Evolutionary conservation across 768 basidiomycete genomes (phyloP).

Genomic region (Dioszegia crocea): DNA sequence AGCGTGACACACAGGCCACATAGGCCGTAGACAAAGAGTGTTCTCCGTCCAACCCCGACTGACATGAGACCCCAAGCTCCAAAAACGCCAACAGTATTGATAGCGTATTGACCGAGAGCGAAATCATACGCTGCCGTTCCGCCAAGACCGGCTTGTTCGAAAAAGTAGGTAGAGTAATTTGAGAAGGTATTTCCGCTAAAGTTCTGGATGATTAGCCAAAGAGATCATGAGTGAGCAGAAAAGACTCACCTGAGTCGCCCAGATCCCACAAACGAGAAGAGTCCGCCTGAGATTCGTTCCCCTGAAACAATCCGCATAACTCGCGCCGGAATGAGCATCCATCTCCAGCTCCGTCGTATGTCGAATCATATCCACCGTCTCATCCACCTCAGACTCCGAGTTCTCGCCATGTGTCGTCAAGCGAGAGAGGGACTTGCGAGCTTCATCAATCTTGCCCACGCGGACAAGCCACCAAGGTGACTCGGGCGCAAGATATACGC

Average conservation of each 20-base stretch:
- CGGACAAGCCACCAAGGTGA: slow-evolving; percentile 48
- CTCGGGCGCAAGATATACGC: slow-evolving; percentile 43
- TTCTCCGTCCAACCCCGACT: slow-evolving; percentile 31
- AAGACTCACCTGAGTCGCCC: slow-evolving; percentile 40
- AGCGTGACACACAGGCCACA: slow-evolving; percentile 37
- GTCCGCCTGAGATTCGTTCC: slow-evolving; percentile 50
- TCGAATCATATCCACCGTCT: slow-evolving; percentile 49
- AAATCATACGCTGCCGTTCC: slow-evolving; percentile 28
- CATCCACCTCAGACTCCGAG: slow-evolving; percentile 42
- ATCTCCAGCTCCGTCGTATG: slow-evolving; percentile 52
- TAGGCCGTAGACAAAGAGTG: slow-evolving; percentile 41
- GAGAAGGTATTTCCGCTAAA: slow-evolving; percentile 37
- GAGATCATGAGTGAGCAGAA: slow-evolving; percentile 1
- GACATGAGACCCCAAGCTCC: slow-evolving; percentile 38
- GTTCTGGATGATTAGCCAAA: slow-evolving; percentile 2
- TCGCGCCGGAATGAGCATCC: slow-evolving; percentile 42
- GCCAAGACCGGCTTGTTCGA: slow-evolving; percentile 38
- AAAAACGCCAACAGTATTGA: slow-evolving; percentile 37
- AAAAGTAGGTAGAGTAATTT: slow-evolving; percentile 40
- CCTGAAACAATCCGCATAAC: slow-evolving; percentile 52
- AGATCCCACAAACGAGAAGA: slow-evolving; percentile 54
- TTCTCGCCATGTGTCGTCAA: slow-evolving; percentile 31
- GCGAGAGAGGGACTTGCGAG: slow-evolving; percentile 26
- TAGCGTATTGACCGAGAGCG: slow-evolving; percentile 39
- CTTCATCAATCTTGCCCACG: slow-evolving; percentile 37